Percentiles rank a stretch among this genome's conserved stretches.
These are phyloP conservation scores for Phytophthora multivora DNA, from an alignment of 352 stramenopile genomes.

Conservation along the genomic window DNA sequence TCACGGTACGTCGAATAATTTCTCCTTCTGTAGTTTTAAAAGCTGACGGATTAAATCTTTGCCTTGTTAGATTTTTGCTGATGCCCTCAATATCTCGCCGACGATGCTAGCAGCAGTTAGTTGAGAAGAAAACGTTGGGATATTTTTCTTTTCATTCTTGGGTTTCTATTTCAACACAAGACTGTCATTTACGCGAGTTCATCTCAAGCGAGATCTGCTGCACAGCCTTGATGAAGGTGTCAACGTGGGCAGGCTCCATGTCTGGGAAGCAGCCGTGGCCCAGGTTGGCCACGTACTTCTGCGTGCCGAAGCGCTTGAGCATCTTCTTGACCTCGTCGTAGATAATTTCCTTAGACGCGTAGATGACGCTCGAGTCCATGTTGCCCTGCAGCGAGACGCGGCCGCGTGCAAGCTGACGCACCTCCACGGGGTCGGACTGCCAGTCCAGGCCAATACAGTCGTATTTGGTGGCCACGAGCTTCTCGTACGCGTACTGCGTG, in stretches of 20 bases:
- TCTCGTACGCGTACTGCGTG: constrained; percentile 79
- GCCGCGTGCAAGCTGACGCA: constrained; percentile 79
- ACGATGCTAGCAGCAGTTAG: constrained; percentile 24
- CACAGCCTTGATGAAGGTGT: constrained; percentile 96
- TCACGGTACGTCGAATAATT: constrained; percentile 46
- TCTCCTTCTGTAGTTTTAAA: not conserved
- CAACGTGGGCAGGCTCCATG: constrained; percentile 93
- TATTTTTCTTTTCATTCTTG: constrained; percentile 1
- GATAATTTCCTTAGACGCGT: constrained; percentile 87
- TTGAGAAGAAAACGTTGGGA: constrained; percentile 8
- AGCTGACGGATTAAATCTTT: constrained; percentile 6
- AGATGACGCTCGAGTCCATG: constrained; percentile 91
- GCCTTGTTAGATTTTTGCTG: constrained; percentile 60
- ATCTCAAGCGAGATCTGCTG: constrained; percentile 93
- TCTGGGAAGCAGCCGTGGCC: constrained; percentile 97
- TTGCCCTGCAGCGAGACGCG: constrained; percentile 91
- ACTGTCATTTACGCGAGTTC: constrained; percentile 51
- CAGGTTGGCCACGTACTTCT: constrained; percentile 97
- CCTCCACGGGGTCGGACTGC: constrained; percentile 92
- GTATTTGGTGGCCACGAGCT: constrained; percentile 85
- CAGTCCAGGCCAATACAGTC: constrained; percentile 95
- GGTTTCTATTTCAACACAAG: constrained; percentile 35
- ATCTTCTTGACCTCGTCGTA: constrained; percentile 91
- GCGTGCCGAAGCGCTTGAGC: constrained; percentile 93
- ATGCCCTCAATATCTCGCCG: constrained; percentile 67